Conservation (phyloP, 2,329 filamentous ascomycete species). For the Mollisia scopiformis region DNA sequence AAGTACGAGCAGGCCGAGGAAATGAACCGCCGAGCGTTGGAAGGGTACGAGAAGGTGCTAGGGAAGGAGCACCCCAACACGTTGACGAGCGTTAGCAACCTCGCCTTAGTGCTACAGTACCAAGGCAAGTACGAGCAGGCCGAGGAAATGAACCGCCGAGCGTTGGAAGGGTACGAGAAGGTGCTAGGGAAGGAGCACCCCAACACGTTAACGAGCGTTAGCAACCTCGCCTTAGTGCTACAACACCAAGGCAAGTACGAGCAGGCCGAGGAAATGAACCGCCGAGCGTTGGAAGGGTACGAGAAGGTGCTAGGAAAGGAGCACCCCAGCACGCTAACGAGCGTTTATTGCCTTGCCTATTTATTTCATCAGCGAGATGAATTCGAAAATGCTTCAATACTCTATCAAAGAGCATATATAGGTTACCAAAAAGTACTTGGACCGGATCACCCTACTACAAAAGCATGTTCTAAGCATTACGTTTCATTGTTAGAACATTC, state of each 20-base stretch:
- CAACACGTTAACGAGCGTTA: not conserved
- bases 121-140: not conserved
- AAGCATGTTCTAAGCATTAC: no score
- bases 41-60: not conserved
- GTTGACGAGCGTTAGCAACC: not conserved
- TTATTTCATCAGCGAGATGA: not conserved
- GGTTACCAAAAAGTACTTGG: not conserved
- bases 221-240: not conserved
- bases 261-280: not conserved
- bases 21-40: not conserved
- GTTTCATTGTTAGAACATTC: no score
- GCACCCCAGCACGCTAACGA: not conserved
- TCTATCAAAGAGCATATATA: not conserved
- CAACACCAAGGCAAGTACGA: not conserved
- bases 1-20: not conserved
- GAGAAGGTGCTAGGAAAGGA: not conserved
- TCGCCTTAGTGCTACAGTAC: not conserved
- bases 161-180: not conserved
- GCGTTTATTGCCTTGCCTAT: not conserved
- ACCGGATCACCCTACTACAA: not conserved
- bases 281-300: not conserved
- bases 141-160: not conserved
- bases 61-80: not conserved
- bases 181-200: not conserved
- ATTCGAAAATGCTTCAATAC: not conserved